Evolutionary conservation across 2,329 filamentous ascomycete genomes (phyloP), one percentile per base, ranked within the genome.

Genomic region (Trichophyton benhamiae): DNA sequence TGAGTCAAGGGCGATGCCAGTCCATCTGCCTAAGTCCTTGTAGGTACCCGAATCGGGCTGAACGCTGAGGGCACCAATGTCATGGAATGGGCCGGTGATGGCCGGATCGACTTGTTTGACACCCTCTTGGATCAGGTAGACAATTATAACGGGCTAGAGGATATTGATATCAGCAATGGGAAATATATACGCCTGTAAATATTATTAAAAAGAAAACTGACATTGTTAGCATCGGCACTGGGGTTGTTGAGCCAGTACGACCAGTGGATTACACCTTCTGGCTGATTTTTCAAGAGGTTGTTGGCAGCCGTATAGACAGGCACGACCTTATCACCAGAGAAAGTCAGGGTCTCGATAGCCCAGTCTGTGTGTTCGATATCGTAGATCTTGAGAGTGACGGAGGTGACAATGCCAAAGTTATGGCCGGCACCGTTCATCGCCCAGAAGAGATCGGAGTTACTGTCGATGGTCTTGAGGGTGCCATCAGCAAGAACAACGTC

Each of bases 381-480:
- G 65, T 79, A 80, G 58, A 82, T 75, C 67, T 79, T 78, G 17
- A 72, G 71, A 0, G 74, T 77, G 8, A 78, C 70, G 0, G 75
- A 75, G 1, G 78, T 82, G 15, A 83, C 78, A 60, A 84, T 77
- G 46, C 82, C 82, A 62, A 84, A 83, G 69, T 83, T 84, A 62
- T 83, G 79, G 0, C 81, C 82, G 1, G 81, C 82, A 3, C 82
- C 82, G 57, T 75, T 74, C 65, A 84, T 74, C 0, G 74, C 82
- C 82, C 81, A 85, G 68, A 75, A 84, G 7, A 84, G 74, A 41
- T 84, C 81, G 0, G 77, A 76, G 6, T 71, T 70, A 44, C 71
- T 67, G 60, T 76, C 68, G 0, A 80, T 69, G 0, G 72, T 76
- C 5, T 69, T 62, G 55, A 75, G 58, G 8, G 68, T 73, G 13